Evolutionary conservation across 176 grass and related monocot genomes (phyloP), one percentile per base, ranked within the genome.

Genomic region (Oryza punctata): DNA sequence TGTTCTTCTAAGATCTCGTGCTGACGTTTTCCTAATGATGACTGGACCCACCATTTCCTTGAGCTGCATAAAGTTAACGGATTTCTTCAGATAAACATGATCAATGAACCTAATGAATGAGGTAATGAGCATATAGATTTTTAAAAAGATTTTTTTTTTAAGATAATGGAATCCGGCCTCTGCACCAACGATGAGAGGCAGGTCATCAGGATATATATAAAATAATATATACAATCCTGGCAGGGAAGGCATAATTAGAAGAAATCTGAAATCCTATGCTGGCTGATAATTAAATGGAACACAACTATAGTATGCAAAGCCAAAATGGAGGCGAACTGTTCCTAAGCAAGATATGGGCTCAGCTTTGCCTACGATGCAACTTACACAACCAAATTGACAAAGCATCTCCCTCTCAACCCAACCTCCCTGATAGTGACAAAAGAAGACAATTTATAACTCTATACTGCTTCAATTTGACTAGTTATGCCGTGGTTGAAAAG

Each of bases 31-130:
- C 16, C 12, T 77, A 82, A 76, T 38, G n/a, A 88, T 91, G 78
- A 98, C 67, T 30, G 89, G 95, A 10, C 84, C 84, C 27, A 82
- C 59, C 14, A 81, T 88, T 81, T 98, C 92, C 91, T 88, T 76
- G 28, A 98, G 79, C 92, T 98, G 92, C 92, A 90, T 19, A 65
- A 76, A 69, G 74, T 2, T 78, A 37, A 82, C 28, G 18, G 4
- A 28, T 35, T 81, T 66, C 4, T 81, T 84, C 16, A 85, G 68
- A 86, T 0, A 70, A 49, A 23, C 6, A 40, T 14, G 72, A 19
- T 38, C 5, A 21, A 35, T 0, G 14, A 26, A 79, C 21, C 19
- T 19, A 35, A 5, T 66, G 23, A 35, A 43, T 13, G 26, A 11
- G 35, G 33, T 26, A 19, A 66, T 67, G 61, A 80, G 52, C 10